Percentiles rank a stretch among this genome's conserved stretches.
Evolutionary conservation across 2,329 filamentous ascomycete genomes (phyloP).

Genomic region (Hymenotorrendiella dingleyae): DNA sequence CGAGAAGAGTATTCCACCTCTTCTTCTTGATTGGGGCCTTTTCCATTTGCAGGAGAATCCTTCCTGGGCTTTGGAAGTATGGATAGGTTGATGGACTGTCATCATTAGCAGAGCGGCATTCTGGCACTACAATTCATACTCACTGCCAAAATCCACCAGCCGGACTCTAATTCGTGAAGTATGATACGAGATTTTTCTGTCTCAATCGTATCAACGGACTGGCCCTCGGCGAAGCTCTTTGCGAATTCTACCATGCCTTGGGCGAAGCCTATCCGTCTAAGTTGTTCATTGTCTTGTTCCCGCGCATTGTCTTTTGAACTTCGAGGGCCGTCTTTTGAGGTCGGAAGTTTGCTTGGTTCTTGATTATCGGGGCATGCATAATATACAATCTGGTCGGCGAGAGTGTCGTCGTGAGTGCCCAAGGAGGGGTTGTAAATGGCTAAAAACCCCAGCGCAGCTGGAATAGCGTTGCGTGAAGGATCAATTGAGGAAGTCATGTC

Average conservation of each 20-base stretch:
- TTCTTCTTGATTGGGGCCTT: slow-evolving; percentile 17
- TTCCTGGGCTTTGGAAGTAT: slow-evolving; percentile 57
- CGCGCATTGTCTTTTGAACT: slow-evolving; percentile 32
- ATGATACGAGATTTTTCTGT: slow-evolving; percentile 84
- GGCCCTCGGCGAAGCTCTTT: slow-evolving; percentile 74
- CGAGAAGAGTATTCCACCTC: slow-evolving; percentile 76
- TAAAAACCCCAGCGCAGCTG: slow-evolving; percentile 83
- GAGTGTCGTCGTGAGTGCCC: slow-evolving; percentile 51
- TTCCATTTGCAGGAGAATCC: slow-evolving; percentile 25
- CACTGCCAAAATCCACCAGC: slow-evolving; percentile 95
- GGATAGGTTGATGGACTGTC: slow-evolving; percentile 76
- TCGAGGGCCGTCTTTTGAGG: slow-evolving; percentile 1
- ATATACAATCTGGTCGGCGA: slow-evolving; percentile 84
- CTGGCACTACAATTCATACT: no score
- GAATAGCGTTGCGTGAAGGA: slow-evolving; percentile 33
- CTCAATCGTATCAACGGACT: slow-evolving; percentile 77
- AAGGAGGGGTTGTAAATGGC: slow-evolving; percentile 92
- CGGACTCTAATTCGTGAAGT: slow-evolving; percentile 77
- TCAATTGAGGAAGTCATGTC: slow-evolving; percentile 24
- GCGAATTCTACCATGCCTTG: slow-evolving; percentile 96
- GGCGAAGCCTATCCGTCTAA: slow-evolving; percentile 90
- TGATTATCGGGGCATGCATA: slow-evolving; percentile 45
- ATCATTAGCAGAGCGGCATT: no score
- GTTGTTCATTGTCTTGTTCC: slow-evolving; percentile 74
- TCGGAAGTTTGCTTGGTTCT: slow-evolving; percentile 4